Percentiles rank a stretch among this genome's conserved stretches.
phyloP scores from a whole-genome alignment of 2,329 filamentous ascomycete genomes.

The Aspergillus texensis region DNA sequence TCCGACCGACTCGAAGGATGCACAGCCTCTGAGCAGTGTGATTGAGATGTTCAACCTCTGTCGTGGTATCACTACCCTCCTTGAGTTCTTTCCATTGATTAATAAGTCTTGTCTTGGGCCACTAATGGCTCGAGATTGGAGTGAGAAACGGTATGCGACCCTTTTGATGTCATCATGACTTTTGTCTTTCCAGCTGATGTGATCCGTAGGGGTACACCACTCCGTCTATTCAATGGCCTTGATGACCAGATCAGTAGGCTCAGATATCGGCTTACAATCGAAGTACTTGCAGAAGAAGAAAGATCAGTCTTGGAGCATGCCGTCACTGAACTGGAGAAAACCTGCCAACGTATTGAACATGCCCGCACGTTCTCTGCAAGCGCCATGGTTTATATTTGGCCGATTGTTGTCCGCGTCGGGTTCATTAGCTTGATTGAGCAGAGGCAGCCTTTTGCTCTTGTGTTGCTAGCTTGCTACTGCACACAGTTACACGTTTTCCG shows the following conservation, averaged over 20 bases:
- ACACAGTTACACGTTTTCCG: not conserved
- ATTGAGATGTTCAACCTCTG: conserved; percentile 6
- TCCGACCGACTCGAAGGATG: not conserved
- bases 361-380: too few species aligned
- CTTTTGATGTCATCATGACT: not conserved
- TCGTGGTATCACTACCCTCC: not conserved
- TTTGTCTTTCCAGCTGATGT: not conserved
- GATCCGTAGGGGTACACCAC: not conserved
- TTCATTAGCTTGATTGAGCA: not conserved
- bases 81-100: not conserved
- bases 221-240: not conserved
- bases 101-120: not conserved
- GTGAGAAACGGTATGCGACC: not conserved
- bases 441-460: not conserved
- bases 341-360: not conserved
- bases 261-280: not conserved
- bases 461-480: not conserved
- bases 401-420: not conserved
- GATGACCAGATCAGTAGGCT: not conserved
- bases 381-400: not conserved
- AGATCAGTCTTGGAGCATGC: not conserved
- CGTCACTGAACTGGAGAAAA: not conserved
- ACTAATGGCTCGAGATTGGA: not conserved
- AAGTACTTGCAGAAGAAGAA: not conserved
- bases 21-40: not conserved